Conservation (phyloP, 345 rosid species). For the Boechera stricta region DNA sequence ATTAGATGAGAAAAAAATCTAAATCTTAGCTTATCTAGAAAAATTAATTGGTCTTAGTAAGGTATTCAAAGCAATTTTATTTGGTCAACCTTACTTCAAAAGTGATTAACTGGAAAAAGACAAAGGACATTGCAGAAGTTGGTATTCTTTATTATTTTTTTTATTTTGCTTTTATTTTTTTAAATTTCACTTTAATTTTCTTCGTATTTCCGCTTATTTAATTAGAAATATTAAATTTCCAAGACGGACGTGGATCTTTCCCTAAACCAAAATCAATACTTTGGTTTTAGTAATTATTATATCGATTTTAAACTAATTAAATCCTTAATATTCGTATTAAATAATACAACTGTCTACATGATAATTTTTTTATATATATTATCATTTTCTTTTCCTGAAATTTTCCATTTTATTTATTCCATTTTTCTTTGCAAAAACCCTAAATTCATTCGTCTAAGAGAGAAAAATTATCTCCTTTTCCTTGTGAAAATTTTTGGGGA, state of each 20-base stretch:
- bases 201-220: constrained; percentile 50
- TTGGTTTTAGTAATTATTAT: constrained; percentile 68
- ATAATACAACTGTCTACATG: constrained; percentile 49
- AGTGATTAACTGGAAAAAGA: constrained; percentile 45
- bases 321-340: constrained; percentile 42
- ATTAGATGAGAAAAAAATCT: not conserved
- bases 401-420: constrained; percentile 30
- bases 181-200: constrained; percentile 25
- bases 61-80: constrained; percentile 52
- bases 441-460: constrained; percentile 42
- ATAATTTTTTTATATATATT: constrained; percentile 19
- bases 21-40: constrained; percentile 23
- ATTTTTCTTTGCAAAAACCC: constrained; percentile 42
- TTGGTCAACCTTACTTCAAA: constrained; percentile 48
- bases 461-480: constrained; percentile 40
- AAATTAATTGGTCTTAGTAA: constrained; percentile 43
- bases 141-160: constrained; percentile 39
- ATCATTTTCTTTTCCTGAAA: constrained; percentile 27
- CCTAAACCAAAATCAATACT: constrained; percentile 92
- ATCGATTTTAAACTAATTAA: constrained; percentile 59
- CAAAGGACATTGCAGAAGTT: constrained; percentile 66
- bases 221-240: constrained; percentile 70
- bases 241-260: constrained; percentile 92
- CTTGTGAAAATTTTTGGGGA: constrained; percentile 23
- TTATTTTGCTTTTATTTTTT: constrained; percentile 29